phyloP scores from a whole-genome alignment of 1,139 yeast genomes.

The Debaryomycetaceae sp. region DNA sequence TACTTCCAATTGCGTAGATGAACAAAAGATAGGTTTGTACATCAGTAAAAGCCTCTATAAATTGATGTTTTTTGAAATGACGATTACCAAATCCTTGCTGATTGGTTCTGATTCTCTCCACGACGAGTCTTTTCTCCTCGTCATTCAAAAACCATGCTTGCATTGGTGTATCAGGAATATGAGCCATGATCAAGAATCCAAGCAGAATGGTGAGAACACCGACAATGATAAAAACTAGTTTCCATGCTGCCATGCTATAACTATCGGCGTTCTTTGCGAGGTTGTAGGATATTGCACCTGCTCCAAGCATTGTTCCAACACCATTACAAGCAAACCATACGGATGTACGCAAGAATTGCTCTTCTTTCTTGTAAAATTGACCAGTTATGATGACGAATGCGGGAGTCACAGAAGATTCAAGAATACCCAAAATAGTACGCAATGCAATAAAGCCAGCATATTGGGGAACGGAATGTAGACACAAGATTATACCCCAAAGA shows the following conservation, averaged over 20 bases:
- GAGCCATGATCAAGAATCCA: slow-evolving; percentile 17
- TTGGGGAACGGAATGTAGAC: slow-evolving; percentile 22
- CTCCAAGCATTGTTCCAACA: slow-evolving; percentile 19
- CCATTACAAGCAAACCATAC: slow-evolving; percentile 24
- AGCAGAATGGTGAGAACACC: slow-evolving; percentile 22
- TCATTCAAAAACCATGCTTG: slow-evolving; percentile 32
- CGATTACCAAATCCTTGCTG: slow-evolving; percentile 54
- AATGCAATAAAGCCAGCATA: slow-evolving; percentile 24
- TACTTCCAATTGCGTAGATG: slow-evolving; percentile 18
- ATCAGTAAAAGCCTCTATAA: slow-evolving; percentile 48
- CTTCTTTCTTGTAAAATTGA: slow-evolving; percentile 19
- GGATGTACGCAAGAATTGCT: slow-evolving; percentile 17
- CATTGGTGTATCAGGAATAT: slow-evolving; percentile 24
- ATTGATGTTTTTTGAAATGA: slow-evolving; percentile 50
- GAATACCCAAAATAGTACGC: slow-evolving; percentile 41
- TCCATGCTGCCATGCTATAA: slow-evolving; percentile 22
- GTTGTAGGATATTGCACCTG: slow-evolving; percentile 20
- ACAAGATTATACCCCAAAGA: slow-evolving; percentile 24
- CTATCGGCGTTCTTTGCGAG: slow-evolving; percentile 10
- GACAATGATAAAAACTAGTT: slow-evolving; percentile 21
- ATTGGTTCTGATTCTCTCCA: slow-evolving; percentile 25
- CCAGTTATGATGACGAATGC: slow-evolving; percentile 49
- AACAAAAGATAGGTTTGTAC: slow-evolving; percentile 37
- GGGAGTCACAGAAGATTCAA: slow-evolving; percentile 55
- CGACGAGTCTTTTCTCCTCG: slow-evolving; percentile 26